A percentile compares a stretch with the other conserved stretches of the same genome.
These are phyloP conservation scores for Sporodiniella umbellata DNA, from an alignment of 371 early-diverging fungal species.

Conservation along the genomic window DNA sequence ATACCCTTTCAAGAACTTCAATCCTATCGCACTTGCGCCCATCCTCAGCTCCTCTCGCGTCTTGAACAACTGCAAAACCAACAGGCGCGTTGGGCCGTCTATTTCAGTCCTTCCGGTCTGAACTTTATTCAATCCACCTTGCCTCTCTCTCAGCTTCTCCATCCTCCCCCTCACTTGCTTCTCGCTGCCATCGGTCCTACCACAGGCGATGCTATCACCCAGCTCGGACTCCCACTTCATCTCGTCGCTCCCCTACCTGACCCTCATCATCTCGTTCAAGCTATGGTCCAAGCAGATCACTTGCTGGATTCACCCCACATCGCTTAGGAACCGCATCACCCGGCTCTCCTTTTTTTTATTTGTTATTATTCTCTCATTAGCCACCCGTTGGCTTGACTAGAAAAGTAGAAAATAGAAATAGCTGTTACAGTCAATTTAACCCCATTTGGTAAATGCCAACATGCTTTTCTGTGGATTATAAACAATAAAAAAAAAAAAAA, in stretches of 20 bases:
- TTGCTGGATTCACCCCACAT: too few relatives aligned
- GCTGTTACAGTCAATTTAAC: not conserved
- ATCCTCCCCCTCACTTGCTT: constrained; percentile 2
- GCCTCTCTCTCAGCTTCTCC: not conserved
- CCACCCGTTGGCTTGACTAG: too few relatives aligned
- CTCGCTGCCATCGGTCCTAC: constrained; percentile 57
- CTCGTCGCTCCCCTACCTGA: constrained; percentile 44
- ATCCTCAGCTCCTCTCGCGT: constrained; percentile 15
- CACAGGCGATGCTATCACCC: constrained; percentile 34
- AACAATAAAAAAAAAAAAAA: too few relatives aligned
- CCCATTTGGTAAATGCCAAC: not conserved
- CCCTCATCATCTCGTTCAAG: constrained; percentile 27
- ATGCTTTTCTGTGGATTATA: too few relatives aligned
- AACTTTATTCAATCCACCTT: constrained; percentile 23
- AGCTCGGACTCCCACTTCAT: constrained; percentile 15
- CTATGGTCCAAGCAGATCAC: constrained; percentile 21
- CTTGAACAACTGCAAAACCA: not conserved
- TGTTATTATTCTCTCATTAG: too few relatives aligned
- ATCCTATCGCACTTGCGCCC: constrained; percentile 42
- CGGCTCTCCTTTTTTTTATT: too few relatives aligned
- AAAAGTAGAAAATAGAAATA: too few relatives aligned
- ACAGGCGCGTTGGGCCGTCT: constrained; percentile 44
- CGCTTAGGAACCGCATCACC: constrained; percentile 4
- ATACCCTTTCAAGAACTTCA: constrained; percentile 32
- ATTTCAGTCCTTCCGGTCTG: constrained; percentile 63